Conservation (phyloP, 1,284 basidiomycete genomes). For the Papiliotrema flavescens region DNA sequence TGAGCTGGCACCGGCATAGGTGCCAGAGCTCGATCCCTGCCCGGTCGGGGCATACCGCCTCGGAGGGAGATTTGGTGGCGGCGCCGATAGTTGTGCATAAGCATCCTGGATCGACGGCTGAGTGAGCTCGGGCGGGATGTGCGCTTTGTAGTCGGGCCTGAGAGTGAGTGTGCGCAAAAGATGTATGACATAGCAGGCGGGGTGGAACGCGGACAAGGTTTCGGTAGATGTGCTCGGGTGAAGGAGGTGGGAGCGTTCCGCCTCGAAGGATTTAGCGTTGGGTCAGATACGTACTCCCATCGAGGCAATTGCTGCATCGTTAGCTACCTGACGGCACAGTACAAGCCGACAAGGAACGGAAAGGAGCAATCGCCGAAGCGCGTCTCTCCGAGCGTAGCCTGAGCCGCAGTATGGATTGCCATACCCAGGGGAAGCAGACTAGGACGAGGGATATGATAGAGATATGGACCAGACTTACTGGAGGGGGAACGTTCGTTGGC, state of each 20-base stretch:
- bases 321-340: background rate
- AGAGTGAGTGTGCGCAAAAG: no score
- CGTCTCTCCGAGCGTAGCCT: no score
- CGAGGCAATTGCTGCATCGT: constrained; percentile 22
- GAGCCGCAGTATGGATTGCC: no score
- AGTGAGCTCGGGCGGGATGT: constrained; percentile 28
- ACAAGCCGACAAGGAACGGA: background rate
- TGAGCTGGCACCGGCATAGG: background rate
- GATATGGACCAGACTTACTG: constrained; percentile 20
- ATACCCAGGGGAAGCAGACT: no score
- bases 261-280: background rate
- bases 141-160: constrained; percentile 39
- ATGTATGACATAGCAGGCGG: no score
- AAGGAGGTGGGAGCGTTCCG: background rate
- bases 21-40: background rate
- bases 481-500: constrained; percentile 28
- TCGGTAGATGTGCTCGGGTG: background rate
- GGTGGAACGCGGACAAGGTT: no score
- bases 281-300: constrained; percentile 42
- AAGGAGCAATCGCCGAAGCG: no score
- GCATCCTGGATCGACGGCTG: constrained; percentile 28
- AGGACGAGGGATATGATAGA: background rate
- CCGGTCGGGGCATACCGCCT: no score
- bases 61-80: constrained; percentile 32
- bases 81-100: constrained; percentile 31